These are phyloP conservation scores for Cryptococcus jaspeensis DNA, from an alignment of 1,284 basidiomycete species.

Conservation along the genomic window DNA sequence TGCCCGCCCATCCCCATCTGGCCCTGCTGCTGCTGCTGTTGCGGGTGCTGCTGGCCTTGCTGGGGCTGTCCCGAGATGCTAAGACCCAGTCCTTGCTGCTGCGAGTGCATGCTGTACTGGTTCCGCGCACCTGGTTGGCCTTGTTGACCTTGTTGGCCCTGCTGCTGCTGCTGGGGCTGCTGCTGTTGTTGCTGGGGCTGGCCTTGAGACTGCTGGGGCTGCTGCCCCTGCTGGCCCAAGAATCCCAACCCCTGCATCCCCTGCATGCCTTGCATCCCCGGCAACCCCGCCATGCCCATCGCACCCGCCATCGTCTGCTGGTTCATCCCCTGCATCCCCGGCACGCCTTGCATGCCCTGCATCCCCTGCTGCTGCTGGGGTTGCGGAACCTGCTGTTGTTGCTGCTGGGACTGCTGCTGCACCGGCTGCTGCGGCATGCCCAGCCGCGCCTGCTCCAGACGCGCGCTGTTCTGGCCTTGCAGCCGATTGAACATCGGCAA, in stretches of 20 bases:
- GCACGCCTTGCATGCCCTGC: slow-evolving; percentile 2
- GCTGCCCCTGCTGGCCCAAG: not conserved
- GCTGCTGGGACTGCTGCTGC: not conserved
- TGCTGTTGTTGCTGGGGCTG: slow-evolving; percentile 2
- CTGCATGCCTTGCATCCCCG: slow-evolving; percentile 4
- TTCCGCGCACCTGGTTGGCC: not conserved
- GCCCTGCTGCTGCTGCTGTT: slow-evolving; percentile 10
- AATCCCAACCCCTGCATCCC: slow-evolving; percentile 2
- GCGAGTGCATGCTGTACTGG: slow-evolving; percentile 1
- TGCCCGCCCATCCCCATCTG: not conserved
- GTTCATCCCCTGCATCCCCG: slow-evolving; percentile 5
- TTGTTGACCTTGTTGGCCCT: not conserved
- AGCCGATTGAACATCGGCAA: slow-evolving; percentile 18
- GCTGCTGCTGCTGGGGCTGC: slow-evolving; percentile 6
- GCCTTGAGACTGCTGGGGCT: slow-evolving; percentile 5
- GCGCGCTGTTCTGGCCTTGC: slow-evolving; percentile 16
- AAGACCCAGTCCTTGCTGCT: not conserved
- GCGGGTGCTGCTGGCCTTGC: slow-evolving; percentile 4
- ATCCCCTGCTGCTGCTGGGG: slow-evolving; percentile 12
- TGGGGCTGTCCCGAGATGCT: not conserved
- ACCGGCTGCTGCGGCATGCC: slow-evolving; percentile 3
- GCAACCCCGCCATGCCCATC: slow-evolving; percentile 14
- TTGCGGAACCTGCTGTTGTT: slow-evolving; percentile 10
- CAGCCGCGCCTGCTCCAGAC: slow-evolving; percentile 14
- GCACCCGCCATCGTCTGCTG: not conserved